Conservation (phyloP, 257 asterid genomes). For the Petrea volubilis region DNA sequence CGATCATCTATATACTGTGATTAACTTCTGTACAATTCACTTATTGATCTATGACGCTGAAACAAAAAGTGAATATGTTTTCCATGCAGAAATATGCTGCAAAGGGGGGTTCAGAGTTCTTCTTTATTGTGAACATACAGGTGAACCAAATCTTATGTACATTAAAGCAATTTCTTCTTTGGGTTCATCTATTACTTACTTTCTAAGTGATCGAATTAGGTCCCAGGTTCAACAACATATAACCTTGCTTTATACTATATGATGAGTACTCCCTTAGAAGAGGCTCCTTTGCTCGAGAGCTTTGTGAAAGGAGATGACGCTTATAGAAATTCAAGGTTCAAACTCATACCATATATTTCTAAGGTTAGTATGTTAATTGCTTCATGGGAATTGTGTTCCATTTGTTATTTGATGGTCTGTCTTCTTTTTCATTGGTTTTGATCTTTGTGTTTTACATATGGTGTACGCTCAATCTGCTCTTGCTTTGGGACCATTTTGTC, state of each 20-base stretch:
- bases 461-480: conserved; percentile 1
- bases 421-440: conserved; percentile 11
- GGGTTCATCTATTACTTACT: neutral
- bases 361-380: conserved; percentile 50
- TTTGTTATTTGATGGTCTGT: neutral
- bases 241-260: conserved; percentile 87
- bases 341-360: conserved; percentile 97
- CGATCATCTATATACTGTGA: neutral
- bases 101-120: conserved; percentile 93
- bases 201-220: conserved; percentile 44
- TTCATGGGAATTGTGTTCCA: conserved; percentile 10
- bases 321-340: conserved; percentile 93
- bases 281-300: conserved; percentile 85
- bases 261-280: conserved; percentile 87
- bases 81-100: conserved; percentile 80
- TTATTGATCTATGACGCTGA: conserved; percentile 26
- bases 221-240: conserved; percentile 92
- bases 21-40: conserved; percentile 9
- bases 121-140: conserved; percentile 92
- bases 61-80: conserved; percentile 2
- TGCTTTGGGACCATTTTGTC: neutral
- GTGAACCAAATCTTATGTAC: conserved; percentile 34
- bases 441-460: conserved; percentile 14
- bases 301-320: conserved; percentile 94
- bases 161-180: conserved; percentile 7